Percentiles rank a stretch among this genome's conserved stretches.
Conservation (phyloP, 2,329 filamentous ascomycete genomes). For the Chaetomium strumarium region DNA sequence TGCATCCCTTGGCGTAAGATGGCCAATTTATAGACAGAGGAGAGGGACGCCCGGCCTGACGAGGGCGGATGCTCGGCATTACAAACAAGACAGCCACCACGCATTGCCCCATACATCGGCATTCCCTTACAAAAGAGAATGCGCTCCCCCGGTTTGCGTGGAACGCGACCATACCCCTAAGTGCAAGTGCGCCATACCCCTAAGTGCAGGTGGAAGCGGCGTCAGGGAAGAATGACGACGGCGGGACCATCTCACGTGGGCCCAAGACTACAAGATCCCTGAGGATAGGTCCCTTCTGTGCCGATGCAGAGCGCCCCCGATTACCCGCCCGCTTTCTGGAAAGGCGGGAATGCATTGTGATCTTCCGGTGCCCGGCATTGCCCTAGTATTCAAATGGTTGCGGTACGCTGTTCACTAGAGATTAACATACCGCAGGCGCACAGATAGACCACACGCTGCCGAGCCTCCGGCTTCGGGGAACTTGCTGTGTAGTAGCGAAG, state of each 20-base stretch:
- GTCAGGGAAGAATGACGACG: constrained; percentile 16
- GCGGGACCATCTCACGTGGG: constrained; percentile 21
- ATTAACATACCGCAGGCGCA: background rate
- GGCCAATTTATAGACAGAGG: background rate
- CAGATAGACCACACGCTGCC: background rate
- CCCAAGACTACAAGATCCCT: constrained; percentile 6
- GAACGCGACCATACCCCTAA: constrained; percentile 25
- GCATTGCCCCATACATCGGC: background rate
- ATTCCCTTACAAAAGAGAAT: background rate
- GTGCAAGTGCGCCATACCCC: constrained; percentile 12
- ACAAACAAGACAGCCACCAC: background rate
- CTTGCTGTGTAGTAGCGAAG: background rate
- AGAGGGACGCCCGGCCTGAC: background rate
- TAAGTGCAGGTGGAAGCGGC: constrained; percentile 13
- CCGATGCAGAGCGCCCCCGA: constrained; percentile 22
- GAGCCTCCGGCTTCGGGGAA: background rate
- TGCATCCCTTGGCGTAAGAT: background rate
- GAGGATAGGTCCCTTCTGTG: constrained; percentile 10
- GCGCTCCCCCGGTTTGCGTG: constrained; percentile 6
- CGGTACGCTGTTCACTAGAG: background rate
- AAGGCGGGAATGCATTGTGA: background rate
- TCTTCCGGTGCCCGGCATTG: background rate
- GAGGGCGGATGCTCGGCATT: background rate
- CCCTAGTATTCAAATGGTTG: background rate
- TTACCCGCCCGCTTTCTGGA: background rate